Base-by-base conservation (phyloP, 2,329 filamentous ascomycete genomes). In the Aspergillus ustus region DNA sequence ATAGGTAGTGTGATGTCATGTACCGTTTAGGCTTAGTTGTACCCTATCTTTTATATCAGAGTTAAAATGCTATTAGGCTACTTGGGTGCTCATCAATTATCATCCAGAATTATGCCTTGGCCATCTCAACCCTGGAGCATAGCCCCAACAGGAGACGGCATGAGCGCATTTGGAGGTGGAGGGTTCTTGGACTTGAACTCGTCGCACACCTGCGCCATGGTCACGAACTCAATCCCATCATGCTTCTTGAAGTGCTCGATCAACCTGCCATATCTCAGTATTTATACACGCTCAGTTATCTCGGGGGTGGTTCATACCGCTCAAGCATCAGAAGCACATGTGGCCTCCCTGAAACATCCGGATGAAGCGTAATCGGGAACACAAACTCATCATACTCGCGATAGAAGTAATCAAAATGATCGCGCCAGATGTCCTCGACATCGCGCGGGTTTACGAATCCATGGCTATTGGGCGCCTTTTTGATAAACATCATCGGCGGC, bases 291-390 rank as follows among this genome's bases (percentile, higher is more conserved):
- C 19, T 25, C 7, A 11, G 20, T 46, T 6, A 46, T 22, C 43
- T 34, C 4, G 28, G 4, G 7, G 15, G 11, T n/a, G 17, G n/a
- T 44, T 69, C 75, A 67, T 73, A 86, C 83, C 87, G 83, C 75
- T 92, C 88, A 65, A 91, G 88, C 89, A 92, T 91, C 7, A 91
- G 77, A 29, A 92, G 68, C 0, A 87, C 90, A 74, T 92, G 90
- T 0, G 90, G 90, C 19, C 89, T 81, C 0, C 90, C 90, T 2
- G 85, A 88, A 0, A 90, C 87, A 69, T 92, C 90, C 0, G 90
- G 90, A 73, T 92, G 90, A 43, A 92, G 89, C 0, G 90, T 92
- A 75, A 92, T 89, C 0, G 90, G 89, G 68, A 92, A 92, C 55
- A 91, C 84, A 64, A 92, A 92, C 67, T 91, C 88, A 67, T 92